Evolutionary conservation across 257 asterid species (phyloP).

Genomic region (Cordia subcordata): DNA sequence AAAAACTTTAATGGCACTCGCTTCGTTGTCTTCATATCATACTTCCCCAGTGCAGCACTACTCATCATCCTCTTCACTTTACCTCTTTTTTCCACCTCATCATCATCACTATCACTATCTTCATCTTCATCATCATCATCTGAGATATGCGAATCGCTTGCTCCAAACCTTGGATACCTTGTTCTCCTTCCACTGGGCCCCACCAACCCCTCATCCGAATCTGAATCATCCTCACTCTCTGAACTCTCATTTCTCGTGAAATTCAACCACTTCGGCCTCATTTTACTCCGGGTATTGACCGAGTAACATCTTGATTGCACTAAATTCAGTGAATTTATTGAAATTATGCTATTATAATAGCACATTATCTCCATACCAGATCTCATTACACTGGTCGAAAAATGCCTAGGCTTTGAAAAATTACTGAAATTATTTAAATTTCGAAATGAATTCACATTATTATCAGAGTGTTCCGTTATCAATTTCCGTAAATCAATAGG

Average conservation of each 20-base stretch:
- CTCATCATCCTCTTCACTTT: constrained; percentile 32
- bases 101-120: constrained; percentile 27
- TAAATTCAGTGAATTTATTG: constrained; percentile 16
- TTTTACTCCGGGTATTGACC: constrained; percentile 20
- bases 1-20: constrained; percentile 55
- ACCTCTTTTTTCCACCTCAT: constrained; percentile 24
- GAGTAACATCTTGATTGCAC: constrained; percentile 37
- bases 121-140: constrained; percentile 43
- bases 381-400: constrained; percentile 31
- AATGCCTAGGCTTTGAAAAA: constrained; percentile 32
- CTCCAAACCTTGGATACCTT: constrained; percentile 57
- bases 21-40: constrained; percentile 57
- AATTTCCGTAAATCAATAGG: constrained; percentile 50
- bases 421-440: constrained; percentile 5
- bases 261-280: constrained; percentile 16
- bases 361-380: constrained; percentile 17
- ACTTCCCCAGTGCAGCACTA: constrained; percentile 75
- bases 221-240: constrained; percentile 19
- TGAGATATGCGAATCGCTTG: constrained; percentile 27
- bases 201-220: constrained; percentile 18
- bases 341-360: constrained; percentile 19
- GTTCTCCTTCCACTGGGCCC: constrained; percentile 19
- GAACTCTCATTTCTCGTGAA: constrained; percentile 36
- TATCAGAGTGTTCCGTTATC: constrained; percentile 25
- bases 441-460: background rate